Evolutionary conservation across 306 rosid genomes (phyloP).

Genomic region (Argentina anserina): DNA sequence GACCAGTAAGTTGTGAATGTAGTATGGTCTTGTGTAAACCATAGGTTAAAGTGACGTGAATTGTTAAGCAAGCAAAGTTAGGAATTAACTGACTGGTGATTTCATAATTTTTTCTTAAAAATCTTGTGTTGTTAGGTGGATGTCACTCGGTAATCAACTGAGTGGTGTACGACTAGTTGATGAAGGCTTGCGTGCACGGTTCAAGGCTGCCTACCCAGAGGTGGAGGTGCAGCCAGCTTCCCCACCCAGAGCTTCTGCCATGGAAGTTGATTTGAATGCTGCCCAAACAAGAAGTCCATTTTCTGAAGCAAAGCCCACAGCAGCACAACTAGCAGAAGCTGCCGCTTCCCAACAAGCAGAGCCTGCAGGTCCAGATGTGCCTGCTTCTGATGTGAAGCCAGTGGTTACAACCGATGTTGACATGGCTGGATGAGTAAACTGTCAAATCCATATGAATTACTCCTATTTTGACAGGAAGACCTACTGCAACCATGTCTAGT

Average conservation of each 20-base stretch:
- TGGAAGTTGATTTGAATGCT: constrained; percentile 64
- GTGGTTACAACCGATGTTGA: constrained; percentile 45
- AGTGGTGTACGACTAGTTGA: constrained; percentile 84
- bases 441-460: neutral
- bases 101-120: neutral
- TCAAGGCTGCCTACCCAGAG: constrained; percentile 96
- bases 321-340: constrained; percentile 41
- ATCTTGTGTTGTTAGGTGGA: constrained; percentile 65
- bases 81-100: too few relatives aligned
- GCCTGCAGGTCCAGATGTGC: constrained; percentile 42
- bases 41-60: neutral
- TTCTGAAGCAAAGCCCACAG: constrained; percentile 42
- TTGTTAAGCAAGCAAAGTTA: neutral
- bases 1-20: neutral
- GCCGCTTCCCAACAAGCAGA: constrained; percentile 40
- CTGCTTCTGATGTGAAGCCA: constrained; percentile 55
- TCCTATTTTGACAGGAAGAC: constrained; percentile 5
- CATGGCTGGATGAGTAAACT: constrained; percentile 31
- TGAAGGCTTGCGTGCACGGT: constrained; percentile 91
- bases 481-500: neutral
- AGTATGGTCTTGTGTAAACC: neutral
- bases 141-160: constrained; percentile 97
- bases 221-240: constrained; percentile 92
- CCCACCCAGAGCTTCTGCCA: constrained; percentile 77
- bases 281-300: constrained; percentile 61